A percentile compares a stretch with the other conserved stretches of the same genome.
Evolutionary conservation across 23 red algal genomes (phyloP).

Genomic region (Gracilariopsis chorda): DNA sequence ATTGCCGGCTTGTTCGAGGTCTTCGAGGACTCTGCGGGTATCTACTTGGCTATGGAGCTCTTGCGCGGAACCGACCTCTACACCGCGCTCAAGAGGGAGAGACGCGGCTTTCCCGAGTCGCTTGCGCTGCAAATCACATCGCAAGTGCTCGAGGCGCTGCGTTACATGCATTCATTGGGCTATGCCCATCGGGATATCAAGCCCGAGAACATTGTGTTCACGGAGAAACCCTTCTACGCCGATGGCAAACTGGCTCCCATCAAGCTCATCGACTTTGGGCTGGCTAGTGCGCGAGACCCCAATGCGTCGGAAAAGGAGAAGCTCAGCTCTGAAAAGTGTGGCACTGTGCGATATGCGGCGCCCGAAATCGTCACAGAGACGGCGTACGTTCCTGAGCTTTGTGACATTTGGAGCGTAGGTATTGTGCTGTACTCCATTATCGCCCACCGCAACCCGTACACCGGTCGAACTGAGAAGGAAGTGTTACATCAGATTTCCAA

Average conservation of each 20-base stretch:
- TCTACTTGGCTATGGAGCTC: slow-evolving; percentile 64
- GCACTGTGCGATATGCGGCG: slow-evolving; percentile 83
- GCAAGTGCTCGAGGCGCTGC: slow-evolving; percentile 78
- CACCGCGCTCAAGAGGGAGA: slow-evolving; percentile 38
- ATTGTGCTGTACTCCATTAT: slow-evolving; percentile 90
- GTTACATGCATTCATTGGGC: slow-evolving; percentile 75
- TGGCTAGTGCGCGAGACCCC: slow-evolving; percentile 60
- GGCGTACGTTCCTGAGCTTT: slow-evolving; percentile 68
- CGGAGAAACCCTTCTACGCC: slow-evolving; percentile 5
- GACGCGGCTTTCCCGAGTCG: background rate
- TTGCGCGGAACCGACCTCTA: slow-evolving; percentile 56
- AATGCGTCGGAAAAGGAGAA: background rate
- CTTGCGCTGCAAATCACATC: slow-evolving; percentile 24
- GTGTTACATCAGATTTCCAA: slow-evolving; percentile 33
- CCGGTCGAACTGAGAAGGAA: slow-evolving; percentile 44
- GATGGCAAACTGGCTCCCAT: slow-evolving; percentile 20
- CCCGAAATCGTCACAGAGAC: slow-evolving; percentile 81
- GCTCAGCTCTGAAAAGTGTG: slow-evolving; percentile 60
- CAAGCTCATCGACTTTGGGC: slow-evolving; percentile 77
- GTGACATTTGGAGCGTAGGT: slow-evolving; percentile 92
- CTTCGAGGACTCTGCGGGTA: slow-evolving; percentile 48
- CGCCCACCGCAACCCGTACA: slow-evolving; percentile 76
- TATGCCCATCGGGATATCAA: slow-evolving; percentile 90
- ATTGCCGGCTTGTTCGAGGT: slow-evolving; percentile 60
- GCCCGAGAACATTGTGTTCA: slow-evolving; percentile 80